These are phyloP conservation scores for Phytopythium sindhum DNA, from an alignment of 352 stramenopile species.

Conservation along the genomic window DNA sequence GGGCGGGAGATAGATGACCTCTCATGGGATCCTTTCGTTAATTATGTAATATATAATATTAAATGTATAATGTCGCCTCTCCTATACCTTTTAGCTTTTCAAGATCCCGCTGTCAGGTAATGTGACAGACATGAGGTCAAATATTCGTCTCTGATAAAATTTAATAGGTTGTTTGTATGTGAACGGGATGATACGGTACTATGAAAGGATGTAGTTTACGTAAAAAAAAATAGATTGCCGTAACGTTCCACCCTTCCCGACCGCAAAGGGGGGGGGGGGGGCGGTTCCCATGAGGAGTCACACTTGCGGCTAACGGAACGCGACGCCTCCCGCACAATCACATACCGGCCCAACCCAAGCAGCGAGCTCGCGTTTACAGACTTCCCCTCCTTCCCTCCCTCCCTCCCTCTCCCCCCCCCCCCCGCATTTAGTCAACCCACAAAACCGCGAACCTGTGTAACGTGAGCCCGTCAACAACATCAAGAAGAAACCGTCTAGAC, in stretches of 20 bases:
- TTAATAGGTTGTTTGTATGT: too few species aligned
- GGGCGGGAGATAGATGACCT: background rate
- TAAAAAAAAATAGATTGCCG: slow-evolving; percentile 10
- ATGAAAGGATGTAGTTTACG: background rate
- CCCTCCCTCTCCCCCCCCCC: too few species aligned
- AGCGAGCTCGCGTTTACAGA: too few species aligned
- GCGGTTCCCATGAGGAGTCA: background rate
- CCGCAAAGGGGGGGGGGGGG: background rate
- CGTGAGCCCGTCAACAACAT: background rate
- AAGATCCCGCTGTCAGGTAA: background rate
- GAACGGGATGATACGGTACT: background rate
- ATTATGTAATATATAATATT: background rate
- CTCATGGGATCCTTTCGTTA: background rate
- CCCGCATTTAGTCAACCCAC: background rate
- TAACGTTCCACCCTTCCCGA: slow-evolving; percentile 26
- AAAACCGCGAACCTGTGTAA: slow-evolving; percentile 5
- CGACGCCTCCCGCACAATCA: background rate
- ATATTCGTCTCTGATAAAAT: background rate
- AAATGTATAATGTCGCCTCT: background rate
- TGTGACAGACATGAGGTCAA: background rate
- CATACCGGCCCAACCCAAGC: slow-evolving; percentile 10
- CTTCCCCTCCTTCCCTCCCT: too few species aligned
- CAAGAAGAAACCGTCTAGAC: background rate
- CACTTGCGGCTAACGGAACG: background rate
- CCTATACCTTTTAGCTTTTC: slow-evolving; percentile 1